These are phyloP conservation scores for Antrodiella citrinella DNA, from an alignment of 768 basidiomycete species.

Conservation along the genomic window DNA sequence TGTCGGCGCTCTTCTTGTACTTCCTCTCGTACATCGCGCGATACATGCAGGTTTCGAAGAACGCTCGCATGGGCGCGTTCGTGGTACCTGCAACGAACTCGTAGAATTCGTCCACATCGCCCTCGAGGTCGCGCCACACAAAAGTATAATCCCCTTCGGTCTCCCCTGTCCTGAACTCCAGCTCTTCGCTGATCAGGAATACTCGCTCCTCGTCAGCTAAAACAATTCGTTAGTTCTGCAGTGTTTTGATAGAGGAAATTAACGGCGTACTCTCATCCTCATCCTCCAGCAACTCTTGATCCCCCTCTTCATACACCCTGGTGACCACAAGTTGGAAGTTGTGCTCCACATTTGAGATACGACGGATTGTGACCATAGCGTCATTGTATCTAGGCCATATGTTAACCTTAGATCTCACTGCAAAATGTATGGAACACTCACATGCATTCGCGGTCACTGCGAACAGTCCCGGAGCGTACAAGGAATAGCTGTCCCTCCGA, in stretches of 20 bases:
- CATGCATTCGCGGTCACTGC: slow-evolving; percentile 96
- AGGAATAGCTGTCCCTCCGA: slow-evolving; percentile 87
- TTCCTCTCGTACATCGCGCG: slow-evolving; percentile 96
- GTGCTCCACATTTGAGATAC: slow-evolving; percentile 68
- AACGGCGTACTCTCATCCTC: slow-evolving; percentile 71
- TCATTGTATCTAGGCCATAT: slow-evolving; percentile 70
- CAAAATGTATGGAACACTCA: slow-evolving; percentile 30
- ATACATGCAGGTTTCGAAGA: slow-evolving; percentile 93
- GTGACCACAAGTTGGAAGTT: slow-evolving; percentile 91
- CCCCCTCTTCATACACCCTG: slow-evolving; percentile 95
- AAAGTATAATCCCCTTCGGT: slow-evolving; percentile 75
- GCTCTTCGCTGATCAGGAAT: slow-evolving; percentile 85
- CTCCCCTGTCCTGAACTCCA: slow-evolving; percentile 74
- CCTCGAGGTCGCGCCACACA: slow-evolving; percentile 86
- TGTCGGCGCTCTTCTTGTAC: slow-evolving; percentile 65
- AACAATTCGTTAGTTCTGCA: background rate
- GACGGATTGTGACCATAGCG: slow-evolving; percentile 89
- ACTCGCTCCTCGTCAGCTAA: slow-evolving; percentile 90
- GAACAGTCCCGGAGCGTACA: slow-evolving; percentile 83
- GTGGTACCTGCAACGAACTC: slow-evolving; percentile 83
- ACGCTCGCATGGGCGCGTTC: slow-evolving; percentile 66
- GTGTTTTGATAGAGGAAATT: background rate
- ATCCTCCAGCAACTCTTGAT: slow-evolving; percentile 90
- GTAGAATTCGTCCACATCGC: slow-evolving; percentile 88
- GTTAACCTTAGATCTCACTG: background rate